Percentiles rank a stretch among this genome's conserved stretches.
Conservation (phyloP, 805 yeast genomes). For the Yamadazyma sp. region DNA sequence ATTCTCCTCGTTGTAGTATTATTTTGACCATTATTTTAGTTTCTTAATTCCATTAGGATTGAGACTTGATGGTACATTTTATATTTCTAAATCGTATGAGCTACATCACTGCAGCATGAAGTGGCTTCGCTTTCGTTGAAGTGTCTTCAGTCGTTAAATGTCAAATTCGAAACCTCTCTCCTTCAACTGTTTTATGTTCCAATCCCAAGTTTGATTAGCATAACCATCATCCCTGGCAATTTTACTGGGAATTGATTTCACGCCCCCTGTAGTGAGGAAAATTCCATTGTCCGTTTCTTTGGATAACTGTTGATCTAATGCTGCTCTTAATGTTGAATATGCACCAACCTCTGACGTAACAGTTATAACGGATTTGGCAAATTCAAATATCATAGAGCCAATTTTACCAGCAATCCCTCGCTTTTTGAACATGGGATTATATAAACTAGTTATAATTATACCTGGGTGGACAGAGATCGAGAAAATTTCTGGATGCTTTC, state of each 20-base stretch:
- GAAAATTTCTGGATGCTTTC: constrained; percentile 30
- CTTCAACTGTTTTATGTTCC: constrained; percentile 17
- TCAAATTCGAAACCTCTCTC: constrained; percentile 11
- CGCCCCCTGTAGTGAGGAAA: constrained; percentile 35
- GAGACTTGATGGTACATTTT: no score
- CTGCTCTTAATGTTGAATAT: constrained; percentile 33
- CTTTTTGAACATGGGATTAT: constrained; percentile 7
- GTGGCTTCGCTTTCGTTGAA: no score
- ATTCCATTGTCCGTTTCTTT: constrained; percentile 26
- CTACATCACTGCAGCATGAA: no score
- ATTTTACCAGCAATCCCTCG: constrained; percentile 14
- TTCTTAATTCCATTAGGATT: neutral
- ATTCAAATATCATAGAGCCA: constrained; percentile 13
- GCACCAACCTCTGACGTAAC: constrained; percentile 36
- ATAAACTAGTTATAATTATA: constrained; percentile 33
- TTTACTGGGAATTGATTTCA: constrained; percentile 20
- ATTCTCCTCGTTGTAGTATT: no score
- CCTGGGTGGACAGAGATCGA: constrained; percentile 42
- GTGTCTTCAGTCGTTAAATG: no score
- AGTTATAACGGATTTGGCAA: constrained; percentile 21
- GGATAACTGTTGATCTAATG: constrained; percentile 28
- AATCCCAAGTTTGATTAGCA: constrained; percentile 29
- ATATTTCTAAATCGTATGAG: no score
- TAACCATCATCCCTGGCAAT: constrained; percentile 24
- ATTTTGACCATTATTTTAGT: neutral